Evolutionary conservation across 352 stramenopile genomes (phyloP).

Genomic region (Phytophthora sp.): DNA sequence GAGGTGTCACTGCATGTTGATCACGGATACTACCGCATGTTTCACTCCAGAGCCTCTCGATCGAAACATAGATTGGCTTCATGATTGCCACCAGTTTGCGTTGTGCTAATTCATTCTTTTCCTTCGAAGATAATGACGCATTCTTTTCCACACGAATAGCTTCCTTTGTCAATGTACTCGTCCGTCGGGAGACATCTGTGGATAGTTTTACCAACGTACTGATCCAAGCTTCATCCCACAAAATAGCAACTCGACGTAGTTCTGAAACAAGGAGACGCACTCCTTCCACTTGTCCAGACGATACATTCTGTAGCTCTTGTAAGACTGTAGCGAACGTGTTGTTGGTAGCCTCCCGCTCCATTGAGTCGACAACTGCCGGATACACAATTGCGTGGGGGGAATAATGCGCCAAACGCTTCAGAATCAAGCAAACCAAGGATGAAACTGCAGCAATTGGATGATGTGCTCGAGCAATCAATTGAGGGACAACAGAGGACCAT

Average conservation of each 20-base stretch:
- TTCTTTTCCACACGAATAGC: conserved; percentile 74
- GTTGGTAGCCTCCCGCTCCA: conserved; percentile 23
- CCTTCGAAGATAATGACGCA: conserved; percentile 53
- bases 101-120: conserved; percentile 71
- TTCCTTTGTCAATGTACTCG: conserved; percentile 81
- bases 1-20: conserved; percentile 51
- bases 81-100: conserved; percentile 85
- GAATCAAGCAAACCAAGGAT: conserved; percentile 56
- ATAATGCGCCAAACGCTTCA: conserved; percentile 67
- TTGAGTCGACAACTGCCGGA: conserved; percentile 70
- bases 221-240: conserved; percentile 89
- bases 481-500: conserved; percentile 75
- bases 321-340: conserved; percentile 51
- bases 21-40: conserved; percentile 51
- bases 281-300: conserved; percentile 50
- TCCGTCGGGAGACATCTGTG: conserved; percentile 68
- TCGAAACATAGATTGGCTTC: conserved; percentile 74
- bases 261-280: conserved; percentile 75
- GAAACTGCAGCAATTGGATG: conserved; percentile 64
- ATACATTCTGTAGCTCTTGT: conserved; percentile 45
- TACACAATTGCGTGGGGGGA: conserved; percentile 79
- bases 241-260: conserved; percentile 74
- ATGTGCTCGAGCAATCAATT: conserved; percentile 69
- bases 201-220: conserved; percentile 73
- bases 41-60: conserved; percentile 71